These are phyloP conservation scores for Neofusicoccum parvum DNA, from an alignment of 2,329 filamentous ascomycete genomes.

Conservation along the genomic window DNA sequence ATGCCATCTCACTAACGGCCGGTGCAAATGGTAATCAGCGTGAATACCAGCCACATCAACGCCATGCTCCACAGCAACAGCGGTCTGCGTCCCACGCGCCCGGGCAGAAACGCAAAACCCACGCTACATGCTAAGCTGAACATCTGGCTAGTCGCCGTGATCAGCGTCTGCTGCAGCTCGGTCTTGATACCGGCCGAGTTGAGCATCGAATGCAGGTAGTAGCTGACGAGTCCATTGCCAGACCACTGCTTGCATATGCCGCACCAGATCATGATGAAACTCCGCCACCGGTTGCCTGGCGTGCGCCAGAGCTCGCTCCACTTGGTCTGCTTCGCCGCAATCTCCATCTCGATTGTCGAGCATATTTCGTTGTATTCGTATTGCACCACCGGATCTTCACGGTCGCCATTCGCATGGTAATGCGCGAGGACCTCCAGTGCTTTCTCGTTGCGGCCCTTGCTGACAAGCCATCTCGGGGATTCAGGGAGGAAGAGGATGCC, in stretches of 20 bases:
- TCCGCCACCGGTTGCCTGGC: conserved; percentile 55
- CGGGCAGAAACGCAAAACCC: conserved; percentile 36
- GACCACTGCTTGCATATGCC: conserved; percentile 63
- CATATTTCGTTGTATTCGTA: conserved; percentile 69
- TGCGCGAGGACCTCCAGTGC: conserved; percentile 63
- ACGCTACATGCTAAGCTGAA: conserved; percentile 62
- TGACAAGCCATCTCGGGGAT: conserved; percentile 66
- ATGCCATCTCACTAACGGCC: neutral
- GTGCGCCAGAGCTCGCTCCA: conserved; percentile 16
- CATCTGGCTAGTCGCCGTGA: conserved; percentile 59
- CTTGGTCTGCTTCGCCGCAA: conserved; percentile 26
- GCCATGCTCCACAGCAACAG: conserved; percentile 39
- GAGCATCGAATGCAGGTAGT: conserved; percentile 39
- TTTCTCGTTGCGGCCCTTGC: conserved; percentile 64
- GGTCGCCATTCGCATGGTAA: conserved; percentile 66
- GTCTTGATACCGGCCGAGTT: conserved; percentile 38
- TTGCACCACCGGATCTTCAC: conserved; percentile 62
- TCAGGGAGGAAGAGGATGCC: conserved; percentile 58
- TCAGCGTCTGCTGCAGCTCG: conserved; percentile 40
- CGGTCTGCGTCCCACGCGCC: conserved; percentile 36
- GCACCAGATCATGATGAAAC: conserved; percentile 55
- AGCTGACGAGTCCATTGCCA: conserved; percentile 55
- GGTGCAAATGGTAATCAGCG: conserved; percentile 28
- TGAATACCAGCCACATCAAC: conserved; percentile 44
- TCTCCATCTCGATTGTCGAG: conserved; percentile 63